A percentile compares a stretch with the other conserved stretches of the same genome.
phyloP scores from a whole-genome alignment of 2,329 filamentous ascomycete genomes.

The Colletotrichum karsti region DNA sequence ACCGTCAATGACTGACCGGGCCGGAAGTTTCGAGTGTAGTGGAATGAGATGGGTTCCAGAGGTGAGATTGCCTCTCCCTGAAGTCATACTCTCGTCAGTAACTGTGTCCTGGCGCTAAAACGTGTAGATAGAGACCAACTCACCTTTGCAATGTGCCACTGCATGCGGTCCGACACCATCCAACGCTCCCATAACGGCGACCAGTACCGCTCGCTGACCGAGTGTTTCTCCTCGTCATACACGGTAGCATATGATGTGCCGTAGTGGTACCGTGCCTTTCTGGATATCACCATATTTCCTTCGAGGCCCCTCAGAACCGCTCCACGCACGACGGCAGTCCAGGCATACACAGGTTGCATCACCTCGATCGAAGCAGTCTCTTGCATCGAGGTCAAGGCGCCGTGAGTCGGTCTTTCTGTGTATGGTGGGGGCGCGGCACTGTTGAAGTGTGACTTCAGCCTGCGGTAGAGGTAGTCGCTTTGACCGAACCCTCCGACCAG shows the following conservation, averaged over 20 bases:
- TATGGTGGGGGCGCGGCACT: constrained; percentile 68
- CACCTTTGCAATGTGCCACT: constrained; percentile 85
- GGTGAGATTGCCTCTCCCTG: constrained; percentile 80
- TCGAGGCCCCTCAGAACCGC: constrained; percentile 80
- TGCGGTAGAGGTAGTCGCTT: constrained; percentile 78
- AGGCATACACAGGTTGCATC: constrained; percentile 83
- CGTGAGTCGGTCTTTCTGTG: constrained; percentile 75
- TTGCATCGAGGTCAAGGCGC: constrained; percentile 53
- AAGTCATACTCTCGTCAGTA: neutral
- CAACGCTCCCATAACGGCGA: constrained; percentile 81
- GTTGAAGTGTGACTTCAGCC: constrained; percentile 74
- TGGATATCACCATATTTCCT: constrained; percentile 80
- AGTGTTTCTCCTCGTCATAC: constrained; percentile 80
- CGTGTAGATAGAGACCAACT: constrained; percentile 33
- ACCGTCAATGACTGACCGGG: constrained; percentile 80
- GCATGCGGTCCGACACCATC: constrained; percentile 87
- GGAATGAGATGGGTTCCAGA: constrained; percentile 79
- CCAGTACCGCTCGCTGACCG: constrained; percentile 79
- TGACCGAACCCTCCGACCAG: constrained; percentile 85
- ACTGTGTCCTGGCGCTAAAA: neutral
- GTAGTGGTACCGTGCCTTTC: constrained; percentile 80
- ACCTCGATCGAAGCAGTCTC: constrained; percentile 73
- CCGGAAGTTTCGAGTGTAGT: constrained; percentile 87
- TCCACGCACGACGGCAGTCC: constrained; percentile 82
- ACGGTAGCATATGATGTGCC: constrained; percentile 84